Evolutionary conservation across 306 rosid species (phyloP).

Genomic region (Crotalaria pallida): DNA sequence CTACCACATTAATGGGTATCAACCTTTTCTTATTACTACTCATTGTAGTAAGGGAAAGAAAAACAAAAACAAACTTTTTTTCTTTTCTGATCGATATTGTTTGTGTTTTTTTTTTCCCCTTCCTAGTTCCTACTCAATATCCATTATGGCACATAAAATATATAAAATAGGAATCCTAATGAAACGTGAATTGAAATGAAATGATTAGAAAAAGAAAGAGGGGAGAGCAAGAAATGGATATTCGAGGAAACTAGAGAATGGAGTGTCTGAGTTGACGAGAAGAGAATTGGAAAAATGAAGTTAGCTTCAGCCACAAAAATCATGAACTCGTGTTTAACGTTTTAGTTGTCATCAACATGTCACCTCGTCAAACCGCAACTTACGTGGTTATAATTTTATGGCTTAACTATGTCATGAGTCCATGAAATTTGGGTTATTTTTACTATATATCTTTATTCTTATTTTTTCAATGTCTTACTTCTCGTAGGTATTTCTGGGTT

Average conservation of each 20-base stretch:
- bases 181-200: background rate
- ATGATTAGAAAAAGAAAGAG: background rate
- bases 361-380: no score
- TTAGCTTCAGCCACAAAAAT: background rate
- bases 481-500: no score
- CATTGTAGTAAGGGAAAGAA: background rate
- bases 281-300: background rate
- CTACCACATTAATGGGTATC: conserved; percentile 29
- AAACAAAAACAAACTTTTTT: background rate
- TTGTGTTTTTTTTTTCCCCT: background rate
- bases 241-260: background rate
- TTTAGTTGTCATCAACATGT: no score
- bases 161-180: no score
- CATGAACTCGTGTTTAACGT: no score
- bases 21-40: conserved; percentile 24
- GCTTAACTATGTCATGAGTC: no score
- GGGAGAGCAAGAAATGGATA: background rate
- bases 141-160: background rate
- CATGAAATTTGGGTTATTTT: no score
- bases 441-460: no score
- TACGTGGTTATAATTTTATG: no score
- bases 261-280: background rate
- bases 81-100: background rate
- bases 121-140: background rate
- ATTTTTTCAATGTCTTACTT: no score